phyloP scores from a whole-genome alignment of 768 basidiomycete genomes.

The Ramaria rubella region DNA sequence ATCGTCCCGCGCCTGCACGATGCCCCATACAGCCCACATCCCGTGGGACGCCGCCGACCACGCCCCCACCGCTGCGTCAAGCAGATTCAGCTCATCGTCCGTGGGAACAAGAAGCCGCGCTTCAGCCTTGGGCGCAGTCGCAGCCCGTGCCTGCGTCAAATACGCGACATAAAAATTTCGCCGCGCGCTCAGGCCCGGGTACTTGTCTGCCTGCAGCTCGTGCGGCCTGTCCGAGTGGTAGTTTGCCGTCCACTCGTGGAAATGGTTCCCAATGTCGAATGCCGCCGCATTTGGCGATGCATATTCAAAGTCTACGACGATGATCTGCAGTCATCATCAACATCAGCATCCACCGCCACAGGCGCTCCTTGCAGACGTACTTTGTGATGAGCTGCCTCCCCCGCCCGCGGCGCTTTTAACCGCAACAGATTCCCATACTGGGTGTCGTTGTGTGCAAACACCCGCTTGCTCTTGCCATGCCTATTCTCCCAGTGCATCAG shows the following conservation, averaged over 20 bases:
- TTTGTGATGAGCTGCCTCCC: conserved; percentile 69
- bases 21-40: conserved; percentile 93
- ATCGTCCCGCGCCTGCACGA: conserved; percentile 82
- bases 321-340: conserved; percentile 50
- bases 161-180: conserved; percentile 84
- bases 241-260: conserved; percentile 94
- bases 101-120: conserved; percentile 17
- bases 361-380: conserved; percentile 34
- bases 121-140: conserved; percentile 24
- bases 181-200: conserved; percentile 69
- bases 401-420: conserved; percentile 49
- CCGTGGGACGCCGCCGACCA: conserved; percentile 92
- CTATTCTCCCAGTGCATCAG: conserved; percentile 51
- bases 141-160: conserved; percentile 43
- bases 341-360: not conserved
- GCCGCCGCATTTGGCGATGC: conserved; percentile 87
- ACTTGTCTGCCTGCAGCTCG: conserved; percentile 51
- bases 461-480: conserved; percentile 54
- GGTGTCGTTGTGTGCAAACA: conserved; percentile 90
- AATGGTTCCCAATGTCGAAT: conserved; percentile 95
- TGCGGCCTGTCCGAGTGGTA: conserved; percentile 72
- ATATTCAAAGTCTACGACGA: conserved; percentile 98
- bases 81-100: conserved; percentile 42
- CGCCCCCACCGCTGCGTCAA: conserved; percentile 73
- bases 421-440: conserved; percentile 91